These are phyloP conservation scores for Panicum hallii DNA, from an alignment of 202 grass and related monocot species.

Conservation along the genomic window DNA sequence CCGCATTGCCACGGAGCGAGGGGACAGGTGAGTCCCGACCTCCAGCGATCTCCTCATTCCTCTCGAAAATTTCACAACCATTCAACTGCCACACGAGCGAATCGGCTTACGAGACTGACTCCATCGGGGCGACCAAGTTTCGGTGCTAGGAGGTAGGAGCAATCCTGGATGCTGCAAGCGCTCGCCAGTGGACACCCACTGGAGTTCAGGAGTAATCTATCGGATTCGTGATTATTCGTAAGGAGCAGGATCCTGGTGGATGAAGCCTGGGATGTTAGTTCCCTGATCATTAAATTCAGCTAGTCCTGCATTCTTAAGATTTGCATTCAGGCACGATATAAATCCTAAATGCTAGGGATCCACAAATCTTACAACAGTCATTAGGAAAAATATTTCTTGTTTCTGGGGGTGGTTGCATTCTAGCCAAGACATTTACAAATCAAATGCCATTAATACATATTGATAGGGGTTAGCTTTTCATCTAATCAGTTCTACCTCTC, in stretches of 20 bases:
- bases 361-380: background rate
- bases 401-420: constrained; percentile 3
- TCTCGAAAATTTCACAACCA: background rate
- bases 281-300: background rate
- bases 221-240: background rate
- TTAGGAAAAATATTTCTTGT: background rate
- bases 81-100: background rate
- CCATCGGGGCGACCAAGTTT: background rate
- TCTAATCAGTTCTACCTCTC: background rate
- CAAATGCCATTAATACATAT: background rate
- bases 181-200: background rate
- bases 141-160: background rate
- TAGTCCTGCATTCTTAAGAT: constrained; percentile 1
- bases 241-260: too few species aligned
- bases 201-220: background rate
- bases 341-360: background rate
- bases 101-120: background rate
- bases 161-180: background rate
- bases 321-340: background rate
- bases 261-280: background rate
- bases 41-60: background rate
- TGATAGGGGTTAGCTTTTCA: background rate
- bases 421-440: constrained; percentile 6
- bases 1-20: background rate
- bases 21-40: background rate